Base-by-base conservation (phyloP, 148 eudicot species). In the Diospyros lotus region DNA sequence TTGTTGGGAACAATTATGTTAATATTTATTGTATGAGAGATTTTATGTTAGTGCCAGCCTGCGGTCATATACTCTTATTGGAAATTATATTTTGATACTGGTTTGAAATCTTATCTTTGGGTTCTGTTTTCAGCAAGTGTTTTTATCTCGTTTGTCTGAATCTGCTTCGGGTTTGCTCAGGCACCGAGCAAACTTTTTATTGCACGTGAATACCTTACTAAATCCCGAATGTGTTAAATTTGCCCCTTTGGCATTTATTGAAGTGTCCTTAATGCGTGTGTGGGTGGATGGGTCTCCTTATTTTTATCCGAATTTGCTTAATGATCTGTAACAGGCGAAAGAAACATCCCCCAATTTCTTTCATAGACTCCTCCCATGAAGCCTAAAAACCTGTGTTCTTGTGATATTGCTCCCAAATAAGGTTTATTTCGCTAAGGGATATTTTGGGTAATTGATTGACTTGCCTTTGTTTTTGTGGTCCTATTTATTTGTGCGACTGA, bases 11-110 rank as follows among this genome's bases (percentile, higher is more conserved):
- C 70, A 74, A 5, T 74, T 61, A 68, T 69, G 78, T 64, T 63
- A 64, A 64, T 79, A 74, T 79, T 62, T 79, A 63, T 69, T 79
- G 73, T 74, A 74, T 69, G 73, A 67, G 46, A 73, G 65, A n/a
- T 79, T 78, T 67, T 59, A 73, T 73, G 6, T 61, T 73, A 79
- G 77, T 40, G 73, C 68, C 77, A 44, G 71, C 75, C 69, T 79
- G 82, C 15, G 15, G 73, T 70, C 51, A 3, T 14, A 60, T 15
- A 73, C 67, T 13, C 9, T 64, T 8, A 8, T 46, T 59, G 59
- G 39, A 61, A 28, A 43, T 15, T 14, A 74, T 67, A 68, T 68
- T 28, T 68, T 53, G 58, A 50, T 74, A 11, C 51, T 78, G 76
- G 66, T 28, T 71, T 55, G 14, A 45, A 73, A 73, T 8, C 42